Percentiles rank a stretch among this genome's conserved stretches.
These are phyloP conservation scores for Collybia mongolica DNA, from an alignment of 768 basidiomycete genomes.

Conservation along the genomic window DNA sequence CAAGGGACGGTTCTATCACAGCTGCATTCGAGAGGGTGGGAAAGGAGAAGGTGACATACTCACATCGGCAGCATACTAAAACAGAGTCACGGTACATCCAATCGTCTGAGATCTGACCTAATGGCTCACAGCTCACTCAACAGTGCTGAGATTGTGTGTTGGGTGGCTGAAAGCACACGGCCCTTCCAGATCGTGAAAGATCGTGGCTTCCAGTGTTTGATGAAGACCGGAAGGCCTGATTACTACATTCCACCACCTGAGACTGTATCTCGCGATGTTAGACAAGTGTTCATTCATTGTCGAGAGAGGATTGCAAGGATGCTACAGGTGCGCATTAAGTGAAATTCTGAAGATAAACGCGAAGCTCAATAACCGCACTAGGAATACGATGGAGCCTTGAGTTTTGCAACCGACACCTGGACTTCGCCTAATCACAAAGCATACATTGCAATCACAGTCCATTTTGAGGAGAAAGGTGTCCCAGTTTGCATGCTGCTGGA, in stretches of 20 bases:
- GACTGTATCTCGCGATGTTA: constrained; percentile 30
- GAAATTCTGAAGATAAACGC: too few species aligned
- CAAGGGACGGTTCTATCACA: too few species aligned
- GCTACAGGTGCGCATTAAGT: constrained; percentile 17
- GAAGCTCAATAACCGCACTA: constrained; percentile 2
- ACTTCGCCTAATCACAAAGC: too few species aligned
- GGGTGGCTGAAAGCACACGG: constrained; percentile 30
- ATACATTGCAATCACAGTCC: constrained; percentile 24
- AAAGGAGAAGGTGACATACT: neutral
- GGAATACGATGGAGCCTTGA: constrained; percentile 28
- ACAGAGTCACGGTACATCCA: neutral
- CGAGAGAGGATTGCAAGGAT: constrained; percentile 20
- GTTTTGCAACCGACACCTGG: constrained; percentile 33
- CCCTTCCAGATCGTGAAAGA: constrained; percentile 36
- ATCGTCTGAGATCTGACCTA: too few species aligned
- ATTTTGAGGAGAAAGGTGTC: constrained; percentile 24
- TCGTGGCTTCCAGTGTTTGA: constrained; percentile 25
- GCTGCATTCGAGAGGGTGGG: too few species aligned
- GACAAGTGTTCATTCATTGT: constrained; percentile 21
- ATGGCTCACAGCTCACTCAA: too few species aligned
- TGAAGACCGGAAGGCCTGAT: constrained; percentile 29
- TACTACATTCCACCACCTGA: constrained; percentile 26
- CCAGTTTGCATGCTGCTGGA: constrained; percentile 26
- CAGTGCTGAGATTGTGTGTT: constrained; percentile 12
- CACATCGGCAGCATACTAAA: neutral